A percentile compares a stretch with the other conserved stretches of the same genome.
Conservation (phyloP, 2,329 filamentous ascomycete species). For the Uncinocarpus reesii region DNA sequence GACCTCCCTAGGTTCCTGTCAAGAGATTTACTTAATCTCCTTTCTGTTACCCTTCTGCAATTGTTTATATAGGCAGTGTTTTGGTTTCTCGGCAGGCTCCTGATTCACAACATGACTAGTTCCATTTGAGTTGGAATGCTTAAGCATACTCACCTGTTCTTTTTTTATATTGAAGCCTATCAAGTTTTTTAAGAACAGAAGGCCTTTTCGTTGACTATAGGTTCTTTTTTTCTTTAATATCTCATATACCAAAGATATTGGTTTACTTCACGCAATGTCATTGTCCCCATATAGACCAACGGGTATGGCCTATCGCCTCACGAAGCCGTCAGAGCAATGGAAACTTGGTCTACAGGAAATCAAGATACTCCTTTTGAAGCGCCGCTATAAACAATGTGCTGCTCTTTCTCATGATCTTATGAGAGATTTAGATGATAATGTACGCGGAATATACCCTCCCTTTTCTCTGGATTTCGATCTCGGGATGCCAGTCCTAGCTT, state of each 20-base stretch:
- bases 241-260: neutral
- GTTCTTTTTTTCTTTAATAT: neutral
- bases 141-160: too few species aligned
- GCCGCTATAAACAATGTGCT: conserved; percentile 35
- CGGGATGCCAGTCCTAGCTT: neutral
- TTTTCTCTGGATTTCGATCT: neutral
- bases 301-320: conserved; percentile 17
- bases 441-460: conserved; percentile 16
- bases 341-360: conserved; percentile 25
- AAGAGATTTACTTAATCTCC: neutral
- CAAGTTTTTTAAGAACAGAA: too few species aligned
- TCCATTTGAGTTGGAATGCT: too few species aligned
- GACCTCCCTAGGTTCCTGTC: too few species aligned
- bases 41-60: neutral
- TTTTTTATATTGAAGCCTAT: too few species aligned
- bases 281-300: conserved; percentile 6
- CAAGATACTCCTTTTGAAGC: conserved; percentile 29
- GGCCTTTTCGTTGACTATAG: neutral
- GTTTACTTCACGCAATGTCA: neutral
- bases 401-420: conserved; percentile 27
- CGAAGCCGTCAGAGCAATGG: conserved; percentile 30
- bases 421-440: conserved; percentile 20
- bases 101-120: neutral
- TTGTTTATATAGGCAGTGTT: neutral
- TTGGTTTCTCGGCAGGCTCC: neutral